A percentile compares a stretch with the other conserved stretches of the same genome.
phyloP scores from a whole-genome alignment of 495 filamentous ascomycete species.

The Podospora didyma region DNA sequence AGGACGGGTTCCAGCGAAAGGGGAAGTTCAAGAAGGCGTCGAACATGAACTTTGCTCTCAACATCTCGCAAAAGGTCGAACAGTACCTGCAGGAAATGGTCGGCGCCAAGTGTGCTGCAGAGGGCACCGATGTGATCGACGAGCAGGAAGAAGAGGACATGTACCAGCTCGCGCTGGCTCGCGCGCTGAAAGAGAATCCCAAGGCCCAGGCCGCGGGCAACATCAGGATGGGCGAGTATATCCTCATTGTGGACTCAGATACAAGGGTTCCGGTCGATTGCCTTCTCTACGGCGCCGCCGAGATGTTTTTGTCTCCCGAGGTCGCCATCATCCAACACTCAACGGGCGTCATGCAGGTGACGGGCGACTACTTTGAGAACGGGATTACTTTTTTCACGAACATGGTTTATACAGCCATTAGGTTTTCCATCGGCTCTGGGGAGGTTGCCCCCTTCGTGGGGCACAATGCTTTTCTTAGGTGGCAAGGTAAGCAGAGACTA shows the following conservation, averaged over 20 bases:
- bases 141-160: conserved; percentile 61
- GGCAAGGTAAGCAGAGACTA: conserved; percentile 30
- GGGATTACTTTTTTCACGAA: conserved; percentile 78
- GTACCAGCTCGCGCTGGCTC: conserved; percentile 57
- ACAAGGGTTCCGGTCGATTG: conserved; percentile 67
- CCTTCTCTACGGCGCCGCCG: conserved; percentile 63
- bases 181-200: conserved; percentile 61
- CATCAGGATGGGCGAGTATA: conserved; percentile 69
- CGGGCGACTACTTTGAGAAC: conserved; percentile 66
- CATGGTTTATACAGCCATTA: conserved; percentile 68
- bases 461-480: conserved; percentile 71
- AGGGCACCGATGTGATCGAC: conserved; percentile 53
- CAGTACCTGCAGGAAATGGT: conserved; percentile 52
- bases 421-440: conserved; percentile 67
- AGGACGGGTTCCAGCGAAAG: conserved; percentile 53
- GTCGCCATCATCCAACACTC: conserved; percentile 48
- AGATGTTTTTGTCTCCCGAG: conserved; percentile 70
- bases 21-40: conserved; percentile 68
- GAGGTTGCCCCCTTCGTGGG: conserved; percentile 71
- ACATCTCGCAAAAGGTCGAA: conserved; percentile 66
- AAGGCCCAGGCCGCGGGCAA: conserved; percentile 70
- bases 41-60: conserved; percentile 74
- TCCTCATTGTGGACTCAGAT: conserved; percentile 68
- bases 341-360: conserved; percentile 58
- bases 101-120: conserved; percentile 12